A percentile compares a stretch with the other conserved stretches of the same genome.
Evolutionary conservation across 202 grass and related monocot genomes (phyloP).

Genomic region (Zizania palustris): DNA sequence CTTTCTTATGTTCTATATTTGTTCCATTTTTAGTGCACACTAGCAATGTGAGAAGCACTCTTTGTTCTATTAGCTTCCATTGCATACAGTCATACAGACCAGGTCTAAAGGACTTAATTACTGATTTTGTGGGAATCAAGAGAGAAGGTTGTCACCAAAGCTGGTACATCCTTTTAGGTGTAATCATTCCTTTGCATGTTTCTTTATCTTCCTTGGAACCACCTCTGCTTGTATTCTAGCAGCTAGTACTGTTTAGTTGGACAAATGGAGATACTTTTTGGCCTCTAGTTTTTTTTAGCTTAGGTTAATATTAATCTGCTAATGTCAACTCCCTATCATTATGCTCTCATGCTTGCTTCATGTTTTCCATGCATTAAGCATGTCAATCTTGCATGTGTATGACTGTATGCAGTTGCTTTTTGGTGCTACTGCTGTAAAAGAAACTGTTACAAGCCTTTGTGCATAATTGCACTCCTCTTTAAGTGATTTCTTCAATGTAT

Average conservation of each 20-base stretch:
- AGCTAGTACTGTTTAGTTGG: not conserved
- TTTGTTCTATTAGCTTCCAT: conserved; percentile 9
- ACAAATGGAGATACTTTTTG: not conserved
- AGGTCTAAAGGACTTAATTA: not conserved
- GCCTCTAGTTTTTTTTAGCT: not conserved
- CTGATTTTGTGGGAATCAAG: not conserved
- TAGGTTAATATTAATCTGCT: too few relatives aligned
- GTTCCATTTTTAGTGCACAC: not conserved
- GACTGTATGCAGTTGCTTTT: conserved; percentile 57
- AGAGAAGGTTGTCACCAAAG: not conserved
- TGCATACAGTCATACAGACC: not conserved
- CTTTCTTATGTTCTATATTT: conserved; percentile 9
- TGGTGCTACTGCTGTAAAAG: conserved; percentile 42
- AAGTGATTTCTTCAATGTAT: conserved; percentile 47
- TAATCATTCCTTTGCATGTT: conserved; percentile 6
- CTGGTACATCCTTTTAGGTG: not conserved
- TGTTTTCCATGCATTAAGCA: conserved; percentile 38
- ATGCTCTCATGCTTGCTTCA: conserved; percentile 25
- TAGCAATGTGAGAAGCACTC: not conserved
- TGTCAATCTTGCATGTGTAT: conserved; percentile 36
- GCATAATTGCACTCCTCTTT: conserved; percentile 49
- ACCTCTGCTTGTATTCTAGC: not conserved
- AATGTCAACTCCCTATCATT: not conserved
- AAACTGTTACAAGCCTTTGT: conserved; percentile 31
- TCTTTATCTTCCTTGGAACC: not conserved